Evolutionary conservation across 2,329 filamentous ascomycete genomes (phyloP).

Genomic region (Aspergillus sergii): DNA sequence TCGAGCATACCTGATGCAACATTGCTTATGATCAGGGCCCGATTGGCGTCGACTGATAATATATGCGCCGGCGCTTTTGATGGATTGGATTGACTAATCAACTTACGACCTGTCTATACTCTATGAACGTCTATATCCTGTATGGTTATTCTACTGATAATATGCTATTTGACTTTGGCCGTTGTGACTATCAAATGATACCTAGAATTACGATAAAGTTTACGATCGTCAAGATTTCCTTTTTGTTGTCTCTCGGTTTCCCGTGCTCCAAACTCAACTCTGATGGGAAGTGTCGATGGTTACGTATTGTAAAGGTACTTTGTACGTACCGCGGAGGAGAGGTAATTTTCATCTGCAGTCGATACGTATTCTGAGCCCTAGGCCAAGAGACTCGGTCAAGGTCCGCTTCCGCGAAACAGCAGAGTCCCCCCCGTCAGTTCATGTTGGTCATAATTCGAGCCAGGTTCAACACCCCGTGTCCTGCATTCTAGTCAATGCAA

Average conservation of each 20-base stretch:
- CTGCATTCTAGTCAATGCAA: neutral
- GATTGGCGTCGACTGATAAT: slow-evolving; percentile 6
- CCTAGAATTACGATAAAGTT: neutral
- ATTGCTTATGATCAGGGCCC: neutral
- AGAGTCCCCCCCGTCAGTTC: neutral
- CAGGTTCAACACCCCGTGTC: neutral
- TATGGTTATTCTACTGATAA: neutral
- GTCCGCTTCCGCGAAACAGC: neutral
- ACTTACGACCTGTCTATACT: slow-evolving; percentile 4
- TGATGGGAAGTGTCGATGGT: neutral
- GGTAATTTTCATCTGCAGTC: neutral
- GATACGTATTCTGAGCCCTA: neutral
- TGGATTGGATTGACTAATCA: neutral
- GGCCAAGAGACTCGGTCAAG: neutral
- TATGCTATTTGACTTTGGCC: neutral
- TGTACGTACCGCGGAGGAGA: neutral
- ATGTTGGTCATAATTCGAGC: slow-evolving; percentile 2
- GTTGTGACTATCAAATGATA: neutral
- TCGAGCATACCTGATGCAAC: neutral
- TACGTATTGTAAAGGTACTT: neutral
- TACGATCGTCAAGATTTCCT: neutral
- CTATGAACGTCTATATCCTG: neutral
- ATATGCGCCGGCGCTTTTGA: slow-evolving; percentile 9
- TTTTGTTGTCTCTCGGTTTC: neutral
- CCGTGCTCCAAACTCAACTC: neutral